Evolutionary conservation across 73 alveolate genomes (phyloP).

Genomic region (Breviolum minutum): DNA sequence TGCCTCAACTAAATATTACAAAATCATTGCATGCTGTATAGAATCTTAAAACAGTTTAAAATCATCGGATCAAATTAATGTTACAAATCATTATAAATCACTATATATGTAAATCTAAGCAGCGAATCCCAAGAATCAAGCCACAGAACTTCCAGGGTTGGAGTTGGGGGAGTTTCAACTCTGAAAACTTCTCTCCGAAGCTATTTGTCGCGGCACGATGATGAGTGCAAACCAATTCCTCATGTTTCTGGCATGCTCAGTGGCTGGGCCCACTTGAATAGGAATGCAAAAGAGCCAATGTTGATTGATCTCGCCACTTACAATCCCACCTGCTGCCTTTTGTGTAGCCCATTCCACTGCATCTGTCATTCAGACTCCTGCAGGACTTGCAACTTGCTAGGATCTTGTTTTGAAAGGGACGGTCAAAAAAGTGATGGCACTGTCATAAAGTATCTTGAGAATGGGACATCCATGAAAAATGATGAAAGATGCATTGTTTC

Average conservation of each 20-base stretch:
- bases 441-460: neutral
- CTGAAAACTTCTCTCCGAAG: too few species aligned
- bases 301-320: slow-evolving; percentile 76
- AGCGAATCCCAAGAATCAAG: too few species aligned
- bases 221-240: slow-evolving; percentile 18
- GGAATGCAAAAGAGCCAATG: slow-evolving; percentile 93
- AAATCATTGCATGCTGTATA: too few species aligned
- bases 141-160: neutral
- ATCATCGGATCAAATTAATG: too few species aligned
- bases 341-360: slow-evolving; percentile 89
- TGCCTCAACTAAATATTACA: too few species aligned
- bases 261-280: slow-evolving; percentile 73
- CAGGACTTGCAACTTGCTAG: neutral
- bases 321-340: slow-evolving; percentile 37
- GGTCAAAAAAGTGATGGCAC: neutral
- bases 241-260: slow-evolving; percentile 36
- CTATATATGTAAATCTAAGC: too few species aligned
- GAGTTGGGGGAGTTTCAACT: too few species aligned
- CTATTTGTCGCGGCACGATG: neutral
- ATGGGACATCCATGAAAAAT: neutral
- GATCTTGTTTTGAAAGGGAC: too few species aligned
- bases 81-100: neutral
- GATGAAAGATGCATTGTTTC: neutral
- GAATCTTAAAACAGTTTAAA: too few species aligned
- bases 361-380: slow-evolving; percentile 45